These are phyloP conservation scores for Rosa lucieae DNA, from an alignment of 306 rosid genomes.

Conservation along the genomic window DNA sequence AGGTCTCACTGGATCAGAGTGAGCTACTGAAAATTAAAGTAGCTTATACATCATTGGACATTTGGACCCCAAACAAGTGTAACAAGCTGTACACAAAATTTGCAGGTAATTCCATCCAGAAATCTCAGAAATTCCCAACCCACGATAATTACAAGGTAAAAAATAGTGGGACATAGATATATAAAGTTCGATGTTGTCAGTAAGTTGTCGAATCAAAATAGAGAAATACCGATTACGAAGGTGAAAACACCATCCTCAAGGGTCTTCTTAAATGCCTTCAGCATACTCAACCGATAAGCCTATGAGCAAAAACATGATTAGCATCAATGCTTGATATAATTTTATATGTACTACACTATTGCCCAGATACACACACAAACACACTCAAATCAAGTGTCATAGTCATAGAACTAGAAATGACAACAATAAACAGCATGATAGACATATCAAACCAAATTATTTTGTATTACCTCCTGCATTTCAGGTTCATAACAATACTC, in stretches of 20 bases:
- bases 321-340: constrained; percentile 3
- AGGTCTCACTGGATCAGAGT: constrained; percentile 13
- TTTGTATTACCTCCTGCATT: constrained; percentile 83
- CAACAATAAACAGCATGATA: neutral
- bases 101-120: constrained; percentile 39
- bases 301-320: constrained; percentile 30
- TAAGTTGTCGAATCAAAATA: constrained; percentile 18
- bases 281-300: constrained; percentile 96
- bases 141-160: constrained; percentile 14
- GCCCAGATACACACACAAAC: neutral
- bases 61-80: constrained; percentile 12
- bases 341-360: neutral
- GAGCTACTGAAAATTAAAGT: constrained; percentile 10
- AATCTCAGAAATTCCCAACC: constrained; percentile 26
- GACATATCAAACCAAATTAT: neutral
- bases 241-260: constrained; percentile 88
- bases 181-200: constrained; percentile 1
- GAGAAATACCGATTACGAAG: constrained; percentile 80
- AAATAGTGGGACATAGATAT: neutral
- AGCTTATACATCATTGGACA: constrained; percentile 23
- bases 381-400: neutral
- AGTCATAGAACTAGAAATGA: neutral
- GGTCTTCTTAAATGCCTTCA: constrained; percentile 94
- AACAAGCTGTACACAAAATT: constrained; percentile 34
- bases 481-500: constrained; percentile 99